These are phyloP conservation scores for Skeletonema grethae DNA, from an alignment of 108 stramenopile species.

Conservation along the genomic window DNA sequence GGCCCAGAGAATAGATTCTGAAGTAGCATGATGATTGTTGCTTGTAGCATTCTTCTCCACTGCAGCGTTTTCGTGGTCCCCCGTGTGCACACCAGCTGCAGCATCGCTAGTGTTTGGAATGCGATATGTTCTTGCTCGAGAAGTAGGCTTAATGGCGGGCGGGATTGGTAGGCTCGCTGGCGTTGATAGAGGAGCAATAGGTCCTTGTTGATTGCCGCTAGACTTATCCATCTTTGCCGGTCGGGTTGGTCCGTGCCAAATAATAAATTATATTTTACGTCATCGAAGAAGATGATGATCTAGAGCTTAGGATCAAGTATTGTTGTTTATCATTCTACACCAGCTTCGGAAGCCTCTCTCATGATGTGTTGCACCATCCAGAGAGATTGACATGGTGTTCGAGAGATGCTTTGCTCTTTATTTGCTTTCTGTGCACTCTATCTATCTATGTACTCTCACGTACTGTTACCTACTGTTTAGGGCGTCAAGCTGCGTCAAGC, in stretches of 20 bases:
- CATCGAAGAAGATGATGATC: background rate
- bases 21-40: background rate
- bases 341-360: too few relatives aligned
- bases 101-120: constrained; percentile 40
- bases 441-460: too few relatives aligned
- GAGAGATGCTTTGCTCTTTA: too few relatives aligned
- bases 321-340: too few relatives aligned
- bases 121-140: constrained; percentile 39
- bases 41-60: background rate
- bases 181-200: background rate
- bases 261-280: background rate
- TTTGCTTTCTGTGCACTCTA: too few relatives aligned
- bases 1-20: constrained; percentile 51
- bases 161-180: constrained; percentile 1
- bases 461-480: too few relatives aligned
- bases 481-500: too few relatives aligned
- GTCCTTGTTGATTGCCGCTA: background rate
- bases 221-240: background rate
- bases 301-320: background rate
- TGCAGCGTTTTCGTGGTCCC: constrained; percentile 4
- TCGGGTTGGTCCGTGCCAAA: background rate
- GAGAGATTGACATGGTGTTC: too few relatives aligned
- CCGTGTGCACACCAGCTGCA: background rate
- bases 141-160: constrained; percentile 32
- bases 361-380: too few relatives aligned